Conservation (phyloP, 148 eudicot genomes). For the Vaccinium corymbosum region DNA sequence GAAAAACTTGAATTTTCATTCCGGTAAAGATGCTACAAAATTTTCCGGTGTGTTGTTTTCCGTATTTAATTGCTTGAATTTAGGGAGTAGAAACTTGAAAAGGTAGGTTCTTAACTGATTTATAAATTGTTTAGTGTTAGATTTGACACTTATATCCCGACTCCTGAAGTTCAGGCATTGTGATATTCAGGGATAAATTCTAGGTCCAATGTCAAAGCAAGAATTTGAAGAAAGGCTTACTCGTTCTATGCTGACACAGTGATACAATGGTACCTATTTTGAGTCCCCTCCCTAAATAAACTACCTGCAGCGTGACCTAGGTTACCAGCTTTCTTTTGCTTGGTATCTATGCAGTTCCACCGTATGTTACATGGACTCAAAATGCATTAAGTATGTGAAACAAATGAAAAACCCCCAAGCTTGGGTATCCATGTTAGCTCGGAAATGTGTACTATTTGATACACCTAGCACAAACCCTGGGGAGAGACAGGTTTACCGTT, state of each 20-base stretch:
- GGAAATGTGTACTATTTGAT: not conserved
- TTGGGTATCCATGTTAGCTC: not conserved
- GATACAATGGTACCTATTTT: not conserved
- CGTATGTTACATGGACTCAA: not conserved
- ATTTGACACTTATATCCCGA: not conserved
- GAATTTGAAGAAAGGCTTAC: not conserved
- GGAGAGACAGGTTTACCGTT: too few species aligned
- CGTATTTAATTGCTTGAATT: not conserved
- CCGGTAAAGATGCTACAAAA: not conserved
- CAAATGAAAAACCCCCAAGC: not conserved
- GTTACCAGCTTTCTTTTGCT: not conserved
- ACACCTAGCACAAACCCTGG: not conserved
- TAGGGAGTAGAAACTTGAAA: not conserved
- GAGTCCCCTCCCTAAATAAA: not conserved
- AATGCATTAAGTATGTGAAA: not conserved
- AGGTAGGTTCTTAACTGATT: not conserved
- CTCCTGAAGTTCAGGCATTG: not conserved
- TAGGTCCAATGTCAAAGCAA: not conserved
- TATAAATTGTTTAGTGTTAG: not conserved
- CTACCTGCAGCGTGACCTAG: not conserved
- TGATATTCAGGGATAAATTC: not conserved
- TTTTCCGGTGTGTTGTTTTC: not conserved
- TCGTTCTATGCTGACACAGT: not conserved
- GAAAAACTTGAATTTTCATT: not conserved
- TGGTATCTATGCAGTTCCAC: not conserved